Evolutionary conservation across 768 basidiomycete species (phyloP).

Genomic region (Amanita phalloides): DNA sequence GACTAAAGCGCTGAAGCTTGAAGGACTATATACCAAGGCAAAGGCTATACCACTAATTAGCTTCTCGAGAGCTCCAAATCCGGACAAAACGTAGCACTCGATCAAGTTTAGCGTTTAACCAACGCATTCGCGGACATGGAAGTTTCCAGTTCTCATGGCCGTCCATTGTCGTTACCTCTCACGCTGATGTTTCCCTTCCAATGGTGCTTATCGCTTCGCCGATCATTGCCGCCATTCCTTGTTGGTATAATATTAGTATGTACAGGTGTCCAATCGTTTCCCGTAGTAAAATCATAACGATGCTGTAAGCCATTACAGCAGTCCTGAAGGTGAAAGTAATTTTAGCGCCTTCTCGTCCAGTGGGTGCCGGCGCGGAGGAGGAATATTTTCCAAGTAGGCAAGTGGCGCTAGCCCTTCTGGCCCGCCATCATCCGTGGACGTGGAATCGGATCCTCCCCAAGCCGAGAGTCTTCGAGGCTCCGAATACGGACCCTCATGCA

Average conservation of each 20-base stretch:
- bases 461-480: not conserved
- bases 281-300: not conserved
- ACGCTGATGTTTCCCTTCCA: conserved; percentile 1
- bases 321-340: conserved; percentile 20
- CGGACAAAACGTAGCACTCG: not conserved
- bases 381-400: conserved; percentile 53
- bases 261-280: not conserved
- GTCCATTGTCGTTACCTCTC: not conserved
- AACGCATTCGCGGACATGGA: not conserved
- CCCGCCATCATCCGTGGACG: conserved; percentile 11
- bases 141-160: not conserved
- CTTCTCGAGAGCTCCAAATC: not conserved
- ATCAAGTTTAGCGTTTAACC: conserved; percentile 3
- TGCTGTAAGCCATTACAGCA: conserved; percentile 7
- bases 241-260: conserved; percentile 7
- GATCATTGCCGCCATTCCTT: conserved; percentile 3
- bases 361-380: conserved; percentile 57
- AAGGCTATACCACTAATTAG: conserved; percentile 6
- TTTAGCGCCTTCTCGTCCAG: conserved; percentile 43
- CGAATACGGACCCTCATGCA: not conserved
- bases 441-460: not conserved
- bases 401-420: conserved; percentile 46
- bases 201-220: conserved; percentile 2
- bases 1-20: too few species aligned
- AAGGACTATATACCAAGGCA: too few species aligned